Evolutionary conservation across 306 rosid genomes (phyloP).

Genomic region (Senna siamea): DNA sequence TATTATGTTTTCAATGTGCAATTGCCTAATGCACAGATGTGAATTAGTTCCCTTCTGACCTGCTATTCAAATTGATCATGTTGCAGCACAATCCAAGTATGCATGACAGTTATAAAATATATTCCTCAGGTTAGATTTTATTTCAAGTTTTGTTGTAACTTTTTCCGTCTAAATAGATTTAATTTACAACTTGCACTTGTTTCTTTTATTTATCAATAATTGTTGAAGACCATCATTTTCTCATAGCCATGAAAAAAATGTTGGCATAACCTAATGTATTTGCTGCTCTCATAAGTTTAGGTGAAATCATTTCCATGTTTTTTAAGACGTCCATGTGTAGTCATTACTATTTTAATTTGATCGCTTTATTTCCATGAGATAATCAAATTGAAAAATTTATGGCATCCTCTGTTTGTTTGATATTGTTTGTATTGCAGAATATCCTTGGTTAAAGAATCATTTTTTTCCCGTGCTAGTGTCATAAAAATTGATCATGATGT

Average conservation of each 20-base stretch:
- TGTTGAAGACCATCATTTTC: not conserved
- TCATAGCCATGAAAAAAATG: not conserved
- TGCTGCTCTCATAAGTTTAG: constrained; percentile 8
- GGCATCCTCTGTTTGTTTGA: constrained; percentile 21
- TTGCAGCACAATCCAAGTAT: constrained; percentile 91
- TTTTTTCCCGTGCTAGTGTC: constrained; percentile 1
- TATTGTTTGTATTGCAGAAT: constrained; percentile 3
- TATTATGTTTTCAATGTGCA: not conserved
- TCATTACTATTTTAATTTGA: not conserved
- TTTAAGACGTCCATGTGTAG: not conserved
- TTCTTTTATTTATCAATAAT: not conserved
- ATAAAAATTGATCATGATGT: not conserved
- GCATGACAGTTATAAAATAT: constrained; percentile 81
- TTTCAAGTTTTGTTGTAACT: not conserved
- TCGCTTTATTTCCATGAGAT: not conserved
- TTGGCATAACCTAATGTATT: constrained; percentile 11
- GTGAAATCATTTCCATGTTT: constrained; percentile 9
- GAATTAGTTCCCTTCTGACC: constrained; percentile 42
- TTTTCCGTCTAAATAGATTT: not conserved
- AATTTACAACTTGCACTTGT: not conserved
- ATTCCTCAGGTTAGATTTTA: constrained; percentile 83
- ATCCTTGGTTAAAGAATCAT: constrained; percentile 9
- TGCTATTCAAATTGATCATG: constrained; percentile 30
- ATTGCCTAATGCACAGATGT: not conserved
- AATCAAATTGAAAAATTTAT: not conserved